Evolutionary conservation across 2,329 filamentous ascomycete genomes (phyloP), one percentile per base, ranked within the genome.

Genomic region (Neocatenulostroma microsporum): DNA sequence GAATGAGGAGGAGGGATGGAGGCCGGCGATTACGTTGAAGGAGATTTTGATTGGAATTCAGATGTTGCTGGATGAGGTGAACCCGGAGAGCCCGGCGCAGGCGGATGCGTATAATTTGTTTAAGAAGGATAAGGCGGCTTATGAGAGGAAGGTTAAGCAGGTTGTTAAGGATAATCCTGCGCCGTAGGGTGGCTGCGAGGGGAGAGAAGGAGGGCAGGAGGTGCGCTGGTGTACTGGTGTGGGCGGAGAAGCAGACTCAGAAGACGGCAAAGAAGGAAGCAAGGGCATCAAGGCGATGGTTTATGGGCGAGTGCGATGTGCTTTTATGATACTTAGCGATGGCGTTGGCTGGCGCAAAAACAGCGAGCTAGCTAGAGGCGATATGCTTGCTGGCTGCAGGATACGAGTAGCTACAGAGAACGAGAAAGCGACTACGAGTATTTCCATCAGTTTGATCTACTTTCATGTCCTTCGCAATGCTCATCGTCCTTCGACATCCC

Each of bases 1-100:
- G 48, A 98, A 96, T 66, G 93, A 98, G 62, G 91, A 98, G 54
- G 91, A 98, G 61, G 88, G 84, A 5, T 98, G 93, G 91, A 93
- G 94, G 63, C 93, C 91, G 1, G 89, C 91, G 5, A 98, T 98
- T 56, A 98, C 91, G 0, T 86, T 98, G 61, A 96, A 95, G 67
- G 87, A 96, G 65, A 96, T 98, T 46, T 75, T 96, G 5, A 74
- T 96, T 1, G 91, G 91, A 32, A 94, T 98, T 40, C 91, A 98
- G 63, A 89, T 94, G 53, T 76, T 98, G 2, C 78, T 98, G 26
- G 82, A 98, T 61, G 89, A 95, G 54, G 91, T 93, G 12, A 98
- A 98, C 58, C 91, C 89, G 3, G 91, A 98, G 34, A 94, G 87
- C 1, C 91, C 91, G 0, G 91, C 91, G 0, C 91, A 98, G 63